Evolutionary conservation across 2,329 filamentous ascomycete genomes (phyloP), one percentile per base, ranked within the genome.

Genomic region (Paradendryphiella salina): DNA sequence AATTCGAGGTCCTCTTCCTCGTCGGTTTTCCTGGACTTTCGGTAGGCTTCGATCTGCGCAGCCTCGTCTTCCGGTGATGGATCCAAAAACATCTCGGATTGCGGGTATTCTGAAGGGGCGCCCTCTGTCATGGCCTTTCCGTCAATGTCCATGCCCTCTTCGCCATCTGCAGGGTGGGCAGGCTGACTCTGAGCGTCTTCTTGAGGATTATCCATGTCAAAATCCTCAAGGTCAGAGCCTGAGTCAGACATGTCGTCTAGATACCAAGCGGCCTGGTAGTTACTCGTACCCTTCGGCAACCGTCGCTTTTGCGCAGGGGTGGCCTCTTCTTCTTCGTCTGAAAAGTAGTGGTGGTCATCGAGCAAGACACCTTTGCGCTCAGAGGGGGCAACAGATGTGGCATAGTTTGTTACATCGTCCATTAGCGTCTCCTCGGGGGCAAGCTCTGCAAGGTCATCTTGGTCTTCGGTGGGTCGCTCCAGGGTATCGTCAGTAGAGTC

Each of bases 321-420:
- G 45, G 85, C 76, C 34, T 82, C 79, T 5, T 80, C 78, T 45
- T 94, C 87, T 38, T 94, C 90, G 35, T 97, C 93, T 0, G 92
- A 92, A 69, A 97, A 99, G 73, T 99, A 99, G 71, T 97, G 93
- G 72, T 99, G 93, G 60, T 97, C 93, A 61, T 99, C 94, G 8
- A 99, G 80, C 33, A 99, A 77, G 1, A 99, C 94, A 58, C 93
- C 94, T 75, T 93, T 96, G 68, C 77, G 68, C 51, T 79, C 76
- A 20, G 64, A 82, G 60, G 54, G 78, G 70, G 63, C 80, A 50
- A 76, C 76, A 67, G 70, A 80, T 11, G 67, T 57, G 6, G 76
- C 67, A 29, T 73, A 73, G 28, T 73, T 73, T 17, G 83, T 82
- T 17, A 84, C 82, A 54, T 89, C 88, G 18, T 84, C 79, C 90